These are phyloP conservation scores for Citrullus mucosospermus DNA, from an alignment of 306 rosid species.

Conservation along the genomic window DNA sequence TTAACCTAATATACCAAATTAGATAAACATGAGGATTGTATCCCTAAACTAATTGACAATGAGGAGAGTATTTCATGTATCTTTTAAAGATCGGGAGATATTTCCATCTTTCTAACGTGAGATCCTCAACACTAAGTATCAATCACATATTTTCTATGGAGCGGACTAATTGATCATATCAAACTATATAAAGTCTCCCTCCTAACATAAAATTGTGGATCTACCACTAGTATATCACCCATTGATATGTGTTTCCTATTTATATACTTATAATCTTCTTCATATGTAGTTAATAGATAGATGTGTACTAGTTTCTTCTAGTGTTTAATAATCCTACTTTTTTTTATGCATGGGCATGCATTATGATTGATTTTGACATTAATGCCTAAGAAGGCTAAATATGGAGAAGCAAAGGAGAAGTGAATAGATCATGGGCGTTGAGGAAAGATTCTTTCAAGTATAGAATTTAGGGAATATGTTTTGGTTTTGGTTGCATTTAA, in stretches of 20 bases:
- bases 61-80: too few species aligned
- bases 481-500: background rate
- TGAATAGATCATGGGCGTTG: background rate
- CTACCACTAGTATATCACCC: background rate
- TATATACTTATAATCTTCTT: background rate
- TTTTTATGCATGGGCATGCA: background rate
- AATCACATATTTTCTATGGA: too few species aligned
- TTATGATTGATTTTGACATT: background rate
- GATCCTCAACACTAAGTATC: too few species aligned
- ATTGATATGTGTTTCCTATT: background rate
- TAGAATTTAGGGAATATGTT: background rate
- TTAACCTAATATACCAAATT: too few species aligned
- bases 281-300: background rate
- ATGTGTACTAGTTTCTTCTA: background rate
- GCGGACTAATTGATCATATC: too few species aligned
- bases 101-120: too few species aligned
- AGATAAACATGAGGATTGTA: too few species aligned
- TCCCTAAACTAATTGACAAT: too few species aligned
- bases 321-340: background rate
- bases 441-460: background rate
- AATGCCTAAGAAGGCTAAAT: background rate
- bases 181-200: too few species aligned
- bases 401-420: background rate
- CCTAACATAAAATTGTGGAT: background rate
- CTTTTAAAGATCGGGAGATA: too few species aligned